phyloP scores from a whole-genome alignment of 176 grass and related monocot genomes.

The Tillandsia fasciculata region DNA sequence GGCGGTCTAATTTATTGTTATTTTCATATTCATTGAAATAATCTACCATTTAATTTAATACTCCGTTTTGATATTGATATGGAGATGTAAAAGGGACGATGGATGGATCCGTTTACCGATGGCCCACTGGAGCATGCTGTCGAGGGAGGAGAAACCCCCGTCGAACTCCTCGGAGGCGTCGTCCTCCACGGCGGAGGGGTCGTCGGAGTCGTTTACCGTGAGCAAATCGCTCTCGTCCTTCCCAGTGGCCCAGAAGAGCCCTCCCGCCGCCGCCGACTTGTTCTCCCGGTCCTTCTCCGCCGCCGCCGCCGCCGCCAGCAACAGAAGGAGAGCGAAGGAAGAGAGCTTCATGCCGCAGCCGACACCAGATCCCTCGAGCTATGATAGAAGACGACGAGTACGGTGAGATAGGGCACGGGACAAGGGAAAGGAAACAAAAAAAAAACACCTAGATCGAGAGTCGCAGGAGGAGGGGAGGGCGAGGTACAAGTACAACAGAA shows the following conservation, averaged over 20 bases:
- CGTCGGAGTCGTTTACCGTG: conserved; percentile 14
- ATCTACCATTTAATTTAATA: not conserved
- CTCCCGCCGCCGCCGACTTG: conserved; percentile 27
- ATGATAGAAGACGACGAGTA: not conserved
- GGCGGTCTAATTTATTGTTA: too few relatives aligned
- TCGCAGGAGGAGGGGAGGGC: not conserved
- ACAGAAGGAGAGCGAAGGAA: not conserved
- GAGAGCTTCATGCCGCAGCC: not conserved
- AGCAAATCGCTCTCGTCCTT: conserved; percentile 45
- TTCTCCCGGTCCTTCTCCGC: conserved; percentile 28
- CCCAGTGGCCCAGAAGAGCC: conserved; percentile 19
- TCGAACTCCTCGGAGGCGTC: conserved; percentile 39
- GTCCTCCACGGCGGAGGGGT: conserved; percentile 27
- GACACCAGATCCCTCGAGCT: not conserved
- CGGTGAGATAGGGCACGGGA: not conserved
- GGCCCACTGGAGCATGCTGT: conserved; percentile 94
- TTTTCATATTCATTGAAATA: too few relatives aligned
- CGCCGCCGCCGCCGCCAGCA: conserved; percentile 8
- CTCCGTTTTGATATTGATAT: not conserved
- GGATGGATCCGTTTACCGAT: conserved; percentile 40
- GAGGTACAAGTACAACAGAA: not conserved
- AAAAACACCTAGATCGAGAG: not conserved
- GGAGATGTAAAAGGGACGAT: not conserved
- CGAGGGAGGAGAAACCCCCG: conserved; percentile 74
- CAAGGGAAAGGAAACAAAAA: not conserved